Conservation (phyloP, 257 asterid genomes). For the Forsythia viridissima region DNA sequence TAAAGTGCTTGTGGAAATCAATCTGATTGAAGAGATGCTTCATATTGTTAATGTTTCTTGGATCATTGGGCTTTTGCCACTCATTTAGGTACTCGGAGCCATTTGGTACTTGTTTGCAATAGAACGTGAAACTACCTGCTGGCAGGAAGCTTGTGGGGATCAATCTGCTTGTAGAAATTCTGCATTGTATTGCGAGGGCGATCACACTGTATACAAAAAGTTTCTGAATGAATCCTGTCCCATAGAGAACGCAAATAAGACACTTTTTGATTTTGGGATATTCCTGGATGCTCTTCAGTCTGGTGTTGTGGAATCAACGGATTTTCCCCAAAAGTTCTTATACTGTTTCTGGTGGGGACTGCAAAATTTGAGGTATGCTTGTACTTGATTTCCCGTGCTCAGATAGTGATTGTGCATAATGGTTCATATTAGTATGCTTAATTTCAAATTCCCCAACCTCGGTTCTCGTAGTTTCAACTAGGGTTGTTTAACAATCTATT, state of each 20-base stretch:
- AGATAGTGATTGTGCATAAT: conserved; percentile 5
- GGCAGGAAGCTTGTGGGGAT: conserved; percentile 46
- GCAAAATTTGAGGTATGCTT: conserved; percentile 82
- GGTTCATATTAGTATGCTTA: not conserved
- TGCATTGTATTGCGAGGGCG: conserved; percentile 52
- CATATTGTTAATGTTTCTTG: not conserved
- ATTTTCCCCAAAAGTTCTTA: conserved; percentile 88
- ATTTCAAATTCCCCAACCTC: not conserved
- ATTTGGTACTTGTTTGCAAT: conserved; percentile 53
- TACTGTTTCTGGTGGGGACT: conserved; percentile 99
- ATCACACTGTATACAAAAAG: conserved; percentile 41
- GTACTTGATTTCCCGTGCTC: conserved; percentile 14
- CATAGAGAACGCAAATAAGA: conserved; percentile 50
- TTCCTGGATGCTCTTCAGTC: conserved; percentile 91
- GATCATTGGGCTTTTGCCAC: not conserved
- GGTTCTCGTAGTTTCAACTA: not conserved
- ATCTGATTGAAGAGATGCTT: conserved; percentile 53
- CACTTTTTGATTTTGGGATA: conserved; percentile 86
- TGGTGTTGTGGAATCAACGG: conserved; percentile 81
- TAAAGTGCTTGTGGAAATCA: conserved; percentile 48
- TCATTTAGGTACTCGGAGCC: conserved; percentile 47
- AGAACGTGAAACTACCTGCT: conserved; percentile 53
- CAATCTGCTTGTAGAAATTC: conserved; percentile 30
- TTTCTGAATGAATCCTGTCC: conserved; percentile 64
- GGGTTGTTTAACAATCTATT: not conserved